Base-by-base conservation (phyloP, 768 basidiomycete species). In the Tulasnella sp. region DNA sequence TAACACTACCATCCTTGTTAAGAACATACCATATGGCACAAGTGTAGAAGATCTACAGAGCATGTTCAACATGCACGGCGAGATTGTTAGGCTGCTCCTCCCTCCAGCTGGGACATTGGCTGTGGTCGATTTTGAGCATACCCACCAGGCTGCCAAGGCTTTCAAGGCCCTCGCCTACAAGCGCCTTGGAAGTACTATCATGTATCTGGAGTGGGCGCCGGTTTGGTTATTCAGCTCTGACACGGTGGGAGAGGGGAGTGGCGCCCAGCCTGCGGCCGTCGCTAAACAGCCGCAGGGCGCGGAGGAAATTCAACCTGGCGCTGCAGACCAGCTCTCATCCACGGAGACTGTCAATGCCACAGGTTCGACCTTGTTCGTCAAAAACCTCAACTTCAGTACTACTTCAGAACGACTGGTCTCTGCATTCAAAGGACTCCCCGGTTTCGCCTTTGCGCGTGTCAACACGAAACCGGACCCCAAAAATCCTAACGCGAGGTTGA, bases 21-120 rank as follows among this genome's bases (percentile, higher is more conserved):
- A 98, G 75, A 98, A 98, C 72, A 91, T 99, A 47, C 95, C 96
- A 0, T 95, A 87, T 67, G 91, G 88, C 4, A 95, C 93, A 2
- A 80, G 84, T 0, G 71, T 75, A 0, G 78, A 81, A 17, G 81
- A 89, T 63, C 81, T 98, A n/a, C 79, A 80, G 23, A 84, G 84
- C 61, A 70, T 97, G 50, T 93, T 98, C 66, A 78, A 81, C 54
- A 75, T 78, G 0, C 84, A 92, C 65, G 93, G 93, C 3, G 73
- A 76, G 56, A 71, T 95, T 24, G 75, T 66, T 19, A 77, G 87
- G 10, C 79, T 96, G 5, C 71, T 96, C 3, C 79, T 97, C 0
- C 93, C 95, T 1, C 93, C 95, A 0, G 86, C 90, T 8, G 94
- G 95, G 1, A 94, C 92, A 3, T 83, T 97, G 72, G 93, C 90